Conservation (phyloP, 345 rosid genomes). For the Cardamine resedifolia region DNA sequence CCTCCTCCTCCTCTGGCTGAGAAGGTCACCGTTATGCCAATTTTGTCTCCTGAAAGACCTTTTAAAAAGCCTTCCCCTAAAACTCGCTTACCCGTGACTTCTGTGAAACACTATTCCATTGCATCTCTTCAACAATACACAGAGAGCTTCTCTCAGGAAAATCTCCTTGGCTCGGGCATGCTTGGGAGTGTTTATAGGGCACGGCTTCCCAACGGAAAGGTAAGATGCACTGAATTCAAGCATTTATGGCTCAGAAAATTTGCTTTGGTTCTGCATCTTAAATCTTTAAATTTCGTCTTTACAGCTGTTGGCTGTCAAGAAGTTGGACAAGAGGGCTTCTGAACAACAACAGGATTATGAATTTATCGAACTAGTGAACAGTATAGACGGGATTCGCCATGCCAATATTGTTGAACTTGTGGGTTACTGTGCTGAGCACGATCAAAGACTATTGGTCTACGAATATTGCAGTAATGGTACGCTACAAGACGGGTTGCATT, state of each 20-base stretch:
- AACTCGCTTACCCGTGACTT: conserved; percentile 41
- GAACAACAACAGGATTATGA: conserved; percentile 73
- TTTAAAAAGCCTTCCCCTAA: conserved; percentile 49
- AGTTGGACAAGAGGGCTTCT: conserved; percentile 68
- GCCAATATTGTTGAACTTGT: conserved; percentile 81
- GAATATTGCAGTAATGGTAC: conserved; percentile 90
- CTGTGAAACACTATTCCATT: conserved; percentile 78
- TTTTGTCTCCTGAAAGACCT: conserved; percentile 50
- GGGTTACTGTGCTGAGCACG: conserved; percentile 98
- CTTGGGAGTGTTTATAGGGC: conserved; percentile 93
- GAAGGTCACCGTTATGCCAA: conserved; percentile 57
- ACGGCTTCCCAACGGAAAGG: conserved; percentile 82
- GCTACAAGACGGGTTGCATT: conserved; percentile 77
- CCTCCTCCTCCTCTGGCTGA: conserved; percentile 53
- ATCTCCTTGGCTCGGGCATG: conserved; percentile 86
- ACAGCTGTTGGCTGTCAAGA: conserved; percentile 90
- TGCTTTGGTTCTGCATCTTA: conserved; percentile 7
- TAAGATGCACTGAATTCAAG: conserved; percentile 22
- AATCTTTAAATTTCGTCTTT: conserved; percentile 33
- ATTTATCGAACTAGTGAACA: conserved; percentile 76
- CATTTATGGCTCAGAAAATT: not conserved
- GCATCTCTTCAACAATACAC: conserved; percentile 97
- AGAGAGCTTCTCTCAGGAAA: conserved; percentile 93
- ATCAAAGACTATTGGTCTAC: conserved; percentile 80
- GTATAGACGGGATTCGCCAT: conserved; percentile 76